Conservation (phyloP, 257 asterid species). For the Leonotis leonurus region DNA sequence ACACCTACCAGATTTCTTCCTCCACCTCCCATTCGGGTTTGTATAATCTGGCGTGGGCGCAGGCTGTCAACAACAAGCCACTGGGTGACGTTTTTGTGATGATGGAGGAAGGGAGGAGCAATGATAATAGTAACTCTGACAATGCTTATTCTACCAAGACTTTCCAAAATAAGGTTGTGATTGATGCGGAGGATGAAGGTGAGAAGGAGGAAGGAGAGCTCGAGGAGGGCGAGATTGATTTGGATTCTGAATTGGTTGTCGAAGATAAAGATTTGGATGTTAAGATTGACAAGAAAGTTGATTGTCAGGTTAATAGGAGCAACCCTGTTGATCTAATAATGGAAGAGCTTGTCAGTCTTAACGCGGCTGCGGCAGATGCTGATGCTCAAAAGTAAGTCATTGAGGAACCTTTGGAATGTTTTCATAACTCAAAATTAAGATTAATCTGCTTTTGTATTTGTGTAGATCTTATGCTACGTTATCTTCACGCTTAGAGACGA, state of each 20-base stretch:
- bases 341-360: slow-evolving; percentile 46
- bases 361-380: too few relatives aligned
- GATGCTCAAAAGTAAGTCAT: slow-evolving; percentile 60
- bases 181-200: slow-evolving; percentile 54
- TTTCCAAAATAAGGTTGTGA: slow-evolving; percentile 32
- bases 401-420: not conserved
- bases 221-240: slow-evolving; percentile 99
- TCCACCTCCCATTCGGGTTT: slow-evolving; percentile 53
- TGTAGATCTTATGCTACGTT: slow-evolving; percentile 54
- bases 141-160: slow-evolving; percentile 6
- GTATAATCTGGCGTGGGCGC: slow-evolving; percentile 93
- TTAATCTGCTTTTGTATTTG: slow-evolving; percentile 12
- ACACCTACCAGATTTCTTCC: slow-evolving; percentile 53
- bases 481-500: slow-evolving; percentile 42
- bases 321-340: slow-evolving; percentile 33
- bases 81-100: slow-evolving; percentile 62
- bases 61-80: slow-evolving; percentile 90
- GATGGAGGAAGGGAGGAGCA: slow-evolving; percentile 41
- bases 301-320: slow-evolving; percentile 25
- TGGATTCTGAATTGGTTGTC: slow-evolving; percentile 55
- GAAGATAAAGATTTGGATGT: slow-evolving; percentile 1
- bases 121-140: slow-evolving; percentile 19
- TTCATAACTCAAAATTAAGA: not conserved
- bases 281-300: slow-evolving; percentile 15
- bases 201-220: slow-evolving; percentile 85